Percentiles rank a stretch among this genome's conserved stretches.
These are phyloP conservation scores for Fusarium goolgardi DNA, from an alignment of 2,329 filamentous ascomycete genomes.

Conservation along the genomic window DNA sequence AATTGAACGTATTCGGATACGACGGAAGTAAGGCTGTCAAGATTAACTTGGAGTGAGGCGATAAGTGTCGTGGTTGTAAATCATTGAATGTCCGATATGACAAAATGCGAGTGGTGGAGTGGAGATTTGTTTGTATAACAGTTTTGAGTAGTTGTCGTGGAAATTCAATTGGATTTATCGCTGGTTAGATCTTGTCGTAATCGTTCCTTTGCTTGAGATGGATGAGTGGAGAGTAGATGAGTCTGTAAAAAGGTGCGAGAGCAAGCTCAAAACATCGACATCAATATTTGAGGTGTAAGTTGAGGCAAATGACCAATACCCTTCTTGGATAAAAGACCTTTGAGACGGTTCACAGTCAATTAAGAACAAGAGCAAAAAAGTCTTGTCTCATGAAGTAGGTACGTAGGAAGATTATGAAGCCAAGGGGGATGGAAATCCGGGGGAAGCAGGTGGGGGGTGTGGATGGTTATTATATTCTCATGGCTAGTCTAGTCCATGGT, in stretches of 20 bases:
- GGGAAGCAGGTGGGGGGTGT: slow-evolving; percentile 48
- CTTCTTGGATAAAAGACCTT: slow-evolving; percentile 18
- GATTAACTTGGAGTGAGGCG: slow-evolving; percentile 10
- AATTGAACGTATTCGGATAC: slow-evolving; percentile 13
- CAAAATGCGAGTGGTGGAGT: slow-evolving; percentile 39
- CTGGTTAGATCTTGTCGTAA: slow-evolving; percentile 18
- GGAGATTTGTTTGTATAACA: slow-evolving; percentile 34
- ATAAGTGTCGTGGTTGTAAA: slow-evolving; percentile 16
- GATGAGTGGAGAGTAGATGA: slow-evolving; percentile 30
- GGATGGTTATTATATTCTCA: slow-evolving; percentile 50
- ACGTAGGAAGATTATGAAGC: slow-evolving; percentile 40
- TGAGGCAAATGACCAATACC: slow-evolving; percentile 31
- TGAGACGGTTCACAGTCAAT: slow-evolving; percentile 29
- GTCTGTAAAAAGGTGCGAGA: slow-evolving; percentile 20
- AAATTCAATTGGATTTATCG: slow-evolving; percentile 11
- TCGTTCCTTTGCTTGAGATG: slow-evolving; percentile 23
- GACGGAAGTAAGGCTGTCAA: slow-evolving; percentile 10
- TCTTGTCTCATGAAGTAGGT: slow-evolving; percentile 21
- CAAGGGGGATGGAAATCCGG: slow-evolving; percentile 49
- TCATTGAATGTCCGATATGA: slow-evolving; percentile 37
- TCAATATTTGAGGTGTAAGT: slow-evolving; percentile 37
- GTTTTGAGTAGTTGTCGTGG: slow-evolving; percentile 12
- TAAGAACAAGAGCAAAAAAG: slow-evolving; percentile 21
- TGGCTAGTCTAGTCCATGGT: slow-evolving; percentile 37
- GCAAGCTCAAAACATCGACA: slow-evolving; percentile 37